Conservation (phyloP, 805 yeast genomes). For the Metschnikowia aberdeeniae region DNA sequence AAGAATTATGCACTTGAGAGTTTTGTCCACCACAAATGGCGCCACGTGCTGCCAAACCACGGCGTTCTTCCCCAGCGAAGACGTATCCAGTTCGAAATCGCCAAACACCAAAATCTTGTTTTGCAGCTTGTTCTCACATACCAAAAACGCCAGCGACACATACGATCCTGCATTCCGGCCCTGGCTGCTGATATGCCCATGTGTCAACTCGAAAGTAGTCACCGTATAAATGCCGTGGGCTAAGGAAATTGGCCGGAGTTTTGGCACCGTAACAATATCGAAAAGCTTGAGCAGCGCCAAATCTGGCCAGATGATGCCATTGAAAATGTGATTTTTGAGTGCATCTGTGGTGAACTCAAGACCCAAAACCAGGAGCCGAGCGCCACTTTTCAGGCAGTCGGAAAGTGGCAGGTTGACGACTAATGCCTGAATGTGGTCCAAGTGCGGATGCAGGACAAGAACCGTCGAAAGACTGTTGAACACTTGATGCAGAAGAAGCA, state of each 20-base stretch:
- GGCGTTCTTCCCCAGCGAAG: conserved; percentile 37
- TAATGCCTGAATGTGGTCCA: conserved; percentile 73
- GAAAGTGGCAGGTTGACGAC: conserved; percentile 61
- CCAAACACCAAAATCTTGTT: conserved; percentile 65
- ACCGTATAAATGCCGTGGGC: conserved; percentile 20
- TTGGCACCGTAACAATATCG: conserved; percentile 17
- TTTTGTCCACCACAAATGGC: conserved; percentile 34
- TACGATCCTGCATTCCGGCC: conserved; percentile 19
- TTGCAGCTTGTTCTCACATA: conserved; percentile 33
- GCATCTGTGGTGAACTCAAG: conserved; percentile 48
- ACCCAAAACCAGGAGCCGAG: conserved; percentile 37
- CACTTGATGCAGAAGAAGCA: conserved; percentile 12
- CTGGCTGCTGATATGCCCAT: conserved; percentile 22
- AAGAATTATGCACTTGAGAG: conserved; percentile 55
- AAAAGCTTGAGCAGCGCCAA: conserved; percentile 34
- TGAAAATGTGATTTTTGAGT: conserved; percentile 57
- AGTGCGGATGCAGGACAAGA: conserved; percentile 75
- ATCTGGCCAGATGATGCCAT: conserved; percentile 80
- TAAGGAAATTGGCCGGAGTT: conserved; percentile 11
- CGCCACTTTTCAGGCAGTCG: conserved; percentile 15
- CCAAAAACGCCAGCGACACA: conserved; percentile 58
- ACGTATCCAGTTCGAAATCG: conserved; percentile 70
- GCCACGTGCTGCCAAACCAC: conserved; percentile 58
- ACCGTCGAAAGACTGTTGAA: conserved; percentile 26
- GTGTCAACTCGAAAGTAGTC: conserved; percentile 31